Base-by-base conservation (phyloP, 176 grass and related monocot genomes). In the Olyra latifolia region DNA sequence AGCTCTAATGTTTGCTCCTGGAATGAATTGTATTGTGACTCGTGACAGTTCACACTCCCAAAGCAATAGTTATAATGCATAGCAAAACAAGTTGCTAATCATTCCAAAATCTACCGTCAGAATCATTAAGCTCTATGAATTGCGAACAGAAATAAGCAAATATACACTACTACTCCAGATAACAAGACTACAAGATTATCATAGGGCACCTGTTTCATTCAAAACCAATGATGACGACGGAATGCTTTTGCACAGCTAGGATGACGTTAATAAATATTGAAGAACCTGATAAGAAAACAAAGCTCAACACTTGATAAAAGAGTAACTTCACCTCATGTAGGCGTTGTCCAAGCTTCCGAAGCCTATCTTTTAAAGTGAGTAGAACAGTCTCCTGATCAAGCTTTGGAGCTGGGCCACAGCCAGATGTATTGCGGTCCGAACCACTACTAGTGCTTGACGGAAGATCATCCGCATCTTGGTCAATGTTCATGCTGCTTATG, bases 321-420 rank as follows among this genome's bases (percentile, higher is more conserved):
- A 85, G 38, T 58, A 80, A 84, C 4, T 66, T 87, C 38, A 94
- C 92, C 92, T 94, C 88, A 15, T 88, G 88, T 64, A 94, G 43
- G 25, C 66, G 70, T 53, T 86, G 78, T 74, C 89, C 91, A 79
- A 88, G 88, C 74, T 85, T 87, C 62, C 77, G 74, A 66, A 89
- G 88, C 72, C 77, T 83, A 71, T 92, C 89, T 79, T 87, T 87
- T 58, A 92, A 83, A 43, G 87, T 85, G 48, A 88, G 66, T 45
- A 89, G 38, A 84, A 62, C 68, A 79, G 87, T 84, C 67, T 83
- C 86, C 50, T 80, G 80, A 13, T 86, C 84, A 53, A 62, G 74
- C 54, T 82, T 86, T 60, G 77, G 81, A 82, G 60, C 66, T 75
- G 85, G 81, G 41, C 86, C 29, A 88, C 87, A 91, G 54, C 32